phyloP scores from a whole-genome alignment of 306 rosid species.

The Rosa lucieae region DNA sequence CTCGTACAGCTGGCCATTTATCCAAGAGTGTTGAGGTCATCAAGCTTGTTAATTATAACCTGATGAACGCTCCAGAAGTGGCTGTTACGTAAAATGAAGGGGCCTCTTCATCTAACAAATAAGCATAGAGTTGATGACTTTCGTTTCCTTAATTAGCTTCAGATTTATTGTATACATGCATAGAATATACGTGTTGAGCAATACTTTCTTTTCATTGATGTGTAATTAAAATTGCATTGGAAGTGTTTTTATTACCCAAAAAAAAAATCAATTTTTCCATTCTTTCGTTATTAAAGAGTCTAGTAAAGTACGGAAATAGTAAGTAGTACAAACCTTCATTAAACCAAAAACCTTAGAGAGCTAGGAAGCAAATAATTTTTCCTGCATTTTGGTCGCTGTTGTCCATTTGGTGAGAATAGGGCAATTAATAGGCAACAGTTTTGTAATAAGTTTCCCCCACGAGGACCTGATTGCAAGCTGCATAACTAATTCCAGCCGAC shows the following conservation, averaged over 20 bases:
- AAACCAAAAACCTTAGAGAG: background rate
- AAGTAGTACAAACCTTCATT: background rate
- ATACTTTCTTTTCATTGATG: background rate
- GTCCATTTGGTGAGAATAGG: background rate
- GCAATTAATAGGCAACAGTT: background rate
- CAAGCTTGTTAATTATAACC: constrained; percentile 84
- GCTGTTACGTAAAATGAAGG: constrained; percentile 90
- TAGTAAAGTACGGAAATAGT: background rate
- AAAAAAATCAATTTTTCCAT: background rate
- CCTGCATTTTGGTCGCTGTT: background rate
- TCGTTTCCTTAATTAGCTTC: background rate
- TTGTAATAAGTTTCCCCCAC: background rate
- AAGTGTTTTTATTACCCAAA: background rate
- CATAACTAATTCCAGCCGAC: background rate
- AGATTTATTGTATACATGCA: background rate
- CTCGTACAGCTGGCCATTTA: constrained; percentile 94
- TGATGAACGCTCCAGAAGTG: constrained; percentile 97
- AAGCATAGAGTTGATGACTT: background rate
- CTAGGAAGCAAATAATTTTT: background rate
- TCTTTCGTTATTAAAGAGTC: background rate
- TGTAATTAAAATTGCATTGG: background rate
- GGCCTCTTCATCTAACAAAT: constrained; percentile 17
- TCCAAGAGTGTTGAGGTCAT: constrained; percentile 98
- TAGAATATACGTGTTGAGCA: background rate
- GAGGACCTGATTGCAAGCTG: background rate